Evolutionary conservation across 345 rosid genomes (phyloP).

Genomic region (Clausena lansium): DNA sequence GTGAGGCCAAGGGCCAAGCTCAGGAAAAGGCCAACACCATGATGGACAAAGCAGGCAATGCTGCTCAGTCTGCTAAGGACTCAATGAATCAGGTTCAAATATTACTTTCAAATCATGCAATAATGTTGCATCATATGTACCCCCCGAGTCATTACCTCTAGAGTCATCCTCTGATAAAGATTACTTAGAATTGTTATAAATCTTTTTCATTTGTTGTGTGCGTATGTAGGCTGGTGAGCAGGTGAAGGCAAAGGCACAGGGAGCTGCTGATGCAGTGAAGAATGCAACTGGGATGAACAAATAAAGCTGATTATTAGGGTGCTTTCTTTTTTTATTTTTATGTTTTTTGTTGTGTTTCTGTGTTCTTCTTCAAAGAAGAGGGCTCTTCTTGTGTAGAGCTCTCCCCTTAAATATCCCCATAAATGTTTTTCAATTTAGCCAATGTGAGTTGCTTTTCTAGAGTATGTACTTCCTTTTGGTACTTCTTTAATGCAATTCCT

Average conservation of each 20-base stretch:
- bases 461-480: neutral
- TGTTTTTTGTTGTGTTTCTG: neutral
- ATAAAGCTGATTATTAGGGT: conserved; percentile 14
- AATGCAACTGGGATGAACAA: conserved; percentile 55
- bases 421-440: neutral
- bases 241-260: conserved; percentile 53
- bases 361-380: neutral
- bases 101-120: neutral
- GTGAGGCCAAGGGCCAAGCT: conserved; percentile 56
- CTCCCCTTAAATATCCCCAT: neutral
- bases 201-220: neutral
- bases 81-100: conserved; percentile 47
- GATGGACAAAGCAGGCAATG: conserved; percentile 54
- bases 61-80: conserved; percentile 68
- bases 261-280: conserved; percentile 63
- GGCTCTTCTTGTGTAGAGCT: neutral
- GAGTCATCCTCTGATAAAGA: neutral
- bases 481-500: conserved; percentile 4
- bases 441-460: neutral
- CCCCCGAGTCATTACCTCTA: no score
- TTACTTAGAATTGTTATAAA: neutral
- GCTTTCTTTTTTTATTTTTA: neutral
- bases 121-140: no score
- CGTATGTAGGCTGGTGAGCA: conserved; percentile 55
- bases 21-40: conserved; percentile 59